A percentile compares a stretch with the other conserved stretches of the same genome.
These are phyloP conservation scores for Phellinidium pouzarii DNA, from an alignment of 1,284 basidiomycete species.

Conservation along the genomic window DNA sequence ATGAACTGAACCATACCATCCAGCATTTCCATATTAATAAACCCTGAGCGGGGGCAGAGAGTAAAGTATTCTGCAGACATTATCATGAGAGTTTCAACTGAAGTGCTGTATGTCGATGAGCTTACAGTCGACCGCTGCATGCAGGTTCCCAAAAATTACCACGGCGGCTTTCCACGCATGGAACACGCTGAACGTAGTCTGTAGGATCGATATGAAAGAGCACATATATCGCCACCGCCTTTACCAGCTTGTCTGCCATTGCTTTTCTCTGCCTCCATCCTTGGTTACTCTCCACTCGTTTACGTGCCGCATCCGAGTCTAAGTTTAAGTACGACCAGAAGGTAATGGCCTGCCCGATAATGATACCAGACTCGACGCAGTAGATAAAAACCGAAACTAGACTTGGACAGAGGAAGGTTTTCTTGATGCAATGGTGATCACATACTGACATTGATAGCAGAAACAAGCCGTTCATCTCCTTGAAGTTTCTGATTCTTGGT, in stretches of 20 bases:
- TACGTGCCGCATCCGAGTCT: neutral
- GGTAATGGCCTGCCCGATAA: constrained; percentile 26
- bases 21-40: constrained; percentile 31
- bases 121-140: constrained; percentile 1
- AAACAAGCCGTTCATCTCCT: no score
- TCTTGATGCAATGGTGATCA: neutral
- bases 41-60: constrained; percentile 27
- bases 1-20: constrained; percentile 21
- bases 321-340: constrained; percentile 22
- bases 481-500: no score
- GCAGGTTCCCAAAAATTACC: constrained; percentile 1
- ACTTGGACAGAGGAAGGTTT: neutral
- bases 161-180: constrained; percentile 3
- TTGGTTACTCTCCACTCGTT: neutral
- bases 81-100: neutral
- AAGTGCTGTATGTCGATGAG: neutral
- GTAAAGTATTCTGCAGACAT: constrained; percentile 10
- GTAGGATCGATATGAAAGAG: neutral
- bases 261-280: neutral
- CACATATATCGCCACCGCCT: constrained; percentile 1
- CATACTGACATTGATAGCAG: neutral
- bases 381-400: constrained; percentile 19
- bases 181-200: constrained; percentile 2
- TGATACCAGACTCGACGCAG: constrained; percentile 25
- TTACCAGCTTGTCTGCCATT: neutral